Evolutionary conservation across 208 protist genomes (phyloP), one percentile per base, ranked within the genome.

Genomic region (Blechomonas ayalai): DNA sequence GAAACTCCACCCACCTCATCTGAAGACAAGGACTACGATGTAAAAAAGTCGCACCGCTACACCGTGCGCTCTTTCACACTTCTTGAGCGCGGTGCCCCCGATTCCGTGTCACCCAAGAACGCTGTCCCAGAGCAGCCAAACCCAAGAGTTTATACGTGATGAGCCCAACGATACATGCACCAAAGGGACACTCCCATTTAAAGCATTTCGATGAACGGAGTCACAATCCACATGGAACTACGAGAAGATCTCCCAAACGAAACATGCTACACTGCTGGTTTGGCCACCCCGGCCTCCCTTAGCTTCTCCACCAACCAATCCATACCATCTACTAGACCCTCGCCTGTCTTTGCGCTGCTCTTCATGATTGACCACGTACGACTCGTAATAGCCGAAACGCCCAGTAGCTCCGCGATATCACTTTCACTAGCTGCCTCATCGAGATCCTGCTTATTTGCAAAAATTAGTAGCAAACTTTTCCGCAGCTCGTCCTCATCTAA

Each of bases 391-490:
- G 64, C 65, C 8, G 76, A 52, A 26, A 97, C 62, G 12, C 85
- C 76, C 1, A 97, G 64, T 31, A 73, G 67, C 20, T 90, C 40
- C 0, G 79, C 73, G 13, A 97, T 64, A 19, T 93, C 78, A 13
- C 67, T 46, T 35, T 77, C 74, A 8, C 41, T 51, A 5, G 86
- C 52, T 0, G 95, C 88, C 3, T 73, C 58, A 12, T 74, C 61
- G 49, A 92, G 55, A 52, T 97, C 95, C 57, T 97, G 92, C 56
- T 98, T 98, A 63, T 98, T 98, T 2, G 92, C 94, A 57, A 95
- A 98, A 19, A 98, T 77, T 0, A 98, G 62, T 7, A 98, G 47
- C 6, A 88, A 20, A 38, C 90, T 90, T 35, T 90, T 73, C 2
- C 64, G 32, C 32, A 98, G 75, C 48, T 92, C 69, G 31, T 96